These are phyloP conservation scores for Collybia mongolica DNA, from an alignment of 768 basidiomycete genomes.

Conservation along the genomic window DNA sequence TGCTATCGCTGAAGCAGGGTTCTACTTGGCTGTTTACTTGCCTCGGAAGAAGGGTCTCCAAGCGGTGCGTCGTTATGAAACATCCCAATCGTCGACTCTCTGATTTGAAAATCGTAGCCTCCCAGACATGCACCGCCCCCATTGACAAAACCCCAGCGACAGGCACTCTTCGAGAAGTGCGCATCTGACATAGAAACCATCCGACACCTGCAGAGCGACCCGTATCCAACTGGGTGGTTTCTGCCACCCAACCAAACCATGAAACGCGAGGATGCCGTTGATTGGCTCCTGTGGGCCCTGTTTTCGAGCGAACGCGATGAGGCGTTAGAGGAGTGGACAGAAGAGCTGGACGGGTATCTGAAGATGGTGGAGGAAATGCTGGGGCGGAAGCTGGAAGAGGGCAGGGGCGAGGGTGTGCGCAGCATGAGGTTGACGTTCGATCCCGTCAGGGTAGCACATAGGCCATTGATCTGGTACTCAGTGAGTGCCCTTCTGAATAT, in stretches of 20 bases:
- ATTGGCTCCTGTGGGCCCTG: slow-evolving; percentile 69
- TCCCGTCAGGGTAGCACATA: slow-evolving; percentile 50
- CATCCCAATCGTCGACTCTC: neutral
- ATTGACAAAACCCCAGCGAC: slow-evolving; percentile 39
- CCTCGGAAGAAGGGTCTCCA: slow-evolving; percentile 47
- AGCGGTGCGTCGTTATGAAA: slow-evolving; percentile 32
- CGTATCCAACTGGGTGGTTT: slow-evolving; percentile 54
- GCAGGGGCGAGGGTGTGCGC: slow-evolving; percentile 33
- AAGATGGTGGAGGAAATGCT: slow-evolving; percentile 34
- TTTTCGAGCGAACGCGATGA: slow-evolving; percentile 41
- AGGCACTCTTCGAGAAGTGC: slow-evolving; percentile 50
- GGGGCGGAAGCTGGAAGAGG: slow-evolving; percentile 38
- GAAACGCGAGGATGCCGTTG: slow-evolving; percentile 46
- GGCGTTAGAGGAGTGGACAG: slow-evolving; percentile 34
- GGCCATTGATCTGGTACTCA: slow-evolving; percentile 65
- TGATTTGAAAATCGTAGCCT: slow-evolving; percentile 19
- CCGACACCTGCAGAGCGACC: slow-evolving; percentile 19
- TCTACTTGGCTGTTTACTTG: slow-evolving; percentile 49
- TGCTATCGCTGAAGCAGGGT: slow-evolving; percentile 42
- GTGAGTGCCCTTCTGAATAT: slow-evolving; percentile 32
- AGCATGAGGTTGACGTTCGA: slow-evolving; percentile 57
- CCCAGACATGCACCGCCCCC: slow-evolving; percentile 31
- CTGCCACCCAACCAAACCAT: slow-evolving; percentile 27
- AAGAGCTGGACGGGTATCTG: slow-evolving; percentile 52
- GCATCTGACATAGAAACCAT: slow-evolving; percentile 19